Percentiles rank a stretch among this genome's conserved stretches.
Conservation (phyloP, 2,329 filamentous ascomycete species). For the Claviceps sp. region DNA sequence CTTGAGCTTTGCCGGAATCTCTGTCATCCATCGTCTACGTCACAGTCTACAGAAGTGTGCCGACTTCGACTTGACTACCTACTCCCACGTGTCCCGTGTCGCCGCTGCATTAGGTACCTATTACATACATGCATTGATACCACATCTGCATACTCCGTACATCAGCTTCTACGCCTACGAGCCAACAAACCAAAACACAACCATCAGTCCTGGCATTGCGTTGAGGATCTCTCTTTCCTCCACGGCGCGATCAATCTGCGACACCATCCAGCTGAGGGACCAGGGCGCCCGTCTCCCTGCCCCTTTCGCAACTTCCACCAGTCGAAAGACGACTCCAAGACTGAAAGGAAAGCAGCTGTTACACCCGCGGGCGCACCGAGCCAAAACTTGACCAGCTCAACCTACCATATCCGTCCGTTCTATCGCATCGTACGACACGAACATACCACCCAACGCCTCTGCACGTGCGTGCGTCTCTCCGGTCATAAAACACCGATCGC, state of each 20-base stretch:
- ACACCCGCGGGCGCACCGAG: not conserved
- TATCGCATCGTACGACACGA: not conserved
- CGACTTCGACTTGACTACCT: conserved; percentile 7
- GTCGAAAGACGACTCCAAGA: not conserved
- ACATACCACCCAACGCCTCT: not conserved
- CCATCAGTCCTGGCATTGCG: not conserved
- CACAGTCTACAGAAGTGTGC: not conserved
- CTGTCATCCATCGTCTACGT: not conserved
- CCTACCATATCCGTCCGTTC: not conserved
- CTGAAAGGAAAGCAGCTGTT: not conserved
- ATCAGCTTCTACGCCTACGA: not conserved
- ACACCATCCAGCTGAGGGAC: not conserved
- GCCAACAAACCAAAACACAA: not conserved
- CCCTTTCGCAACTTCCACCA: not conserved
- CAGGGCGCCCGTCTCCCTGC: not conserved
- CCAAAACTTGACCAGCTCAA: not conserved
- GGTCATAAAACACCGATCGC: not conserved
- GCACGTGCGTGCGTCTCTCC: not conserved
- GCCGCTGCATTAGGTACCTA: not conserved
- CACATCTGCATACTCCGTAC: not conserved
- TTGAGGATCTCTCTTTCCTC: too few species aligned
- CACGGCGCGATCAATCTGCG: not conserved
- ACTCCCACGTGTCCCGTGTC: conserved; percentile 8
- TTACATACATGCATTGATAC: not conserved
- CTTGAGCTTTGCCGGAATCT: not conserved